A percentile compares a stretch with the other conserved stretches of the same genome.
These are phyloP conservation scores for Jaltomata sinuosa DNA, from an alignment of 257 asterid species.

Conservation along the genomic window DNA sequence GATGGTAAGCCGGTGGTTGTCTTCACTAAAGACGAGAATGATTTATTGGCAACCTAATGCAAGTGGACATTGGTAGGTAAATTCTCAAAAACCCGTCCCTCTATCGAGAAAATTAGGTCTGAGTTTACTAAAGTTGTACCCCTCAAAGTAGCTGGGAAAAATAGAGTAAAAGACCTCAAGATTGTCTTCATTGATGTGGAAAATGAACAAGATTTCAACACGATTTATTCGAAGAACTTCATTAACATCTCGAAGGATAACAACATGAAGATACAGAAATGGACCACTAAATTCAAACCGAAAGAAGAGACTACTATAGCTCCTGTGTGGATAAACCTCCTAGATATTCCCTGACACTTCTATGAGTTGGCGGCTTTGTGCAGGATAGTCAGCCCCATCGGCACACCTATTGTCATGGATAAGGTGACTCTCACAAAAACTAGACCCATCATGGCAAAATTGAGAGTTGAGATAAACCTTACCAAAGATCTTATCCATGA, in stretches of 20 bases:
- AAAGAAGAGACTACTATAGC: neutral
- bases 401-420: neutral
- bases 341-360: neutral
- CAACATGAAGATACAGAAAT: too few relatives aligned
- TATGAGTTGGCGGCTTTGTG: neutral
- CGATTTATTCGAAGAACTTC: neutral
- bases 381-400: neutral
- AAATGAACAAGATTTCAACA: neutral
- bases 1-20: too few relatives aligned
- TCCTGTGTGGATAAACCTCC: neutral
- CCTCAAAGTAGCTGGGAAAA: neutral
- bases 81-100: too few relatives aligned
- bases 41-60: too few relatives aligned
- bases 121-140: neutral
- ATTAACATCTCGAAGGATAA: neutral
- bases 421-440: neutral
- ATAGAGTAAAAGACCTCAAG: neutral
- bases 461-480: neutral
- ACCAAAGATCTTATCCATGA: neutral
- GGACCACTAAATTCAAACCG: neutral
- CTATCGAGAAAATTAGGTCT: neutral
- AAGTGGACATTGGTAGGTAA: too few relatives aligned
- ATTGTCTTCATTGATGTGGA: neutral
- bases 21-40: too few relatives aligned
- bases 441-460: neutral